Conservation (phyloP, 331 rosid species). For the Ulmus americana region DNA sequence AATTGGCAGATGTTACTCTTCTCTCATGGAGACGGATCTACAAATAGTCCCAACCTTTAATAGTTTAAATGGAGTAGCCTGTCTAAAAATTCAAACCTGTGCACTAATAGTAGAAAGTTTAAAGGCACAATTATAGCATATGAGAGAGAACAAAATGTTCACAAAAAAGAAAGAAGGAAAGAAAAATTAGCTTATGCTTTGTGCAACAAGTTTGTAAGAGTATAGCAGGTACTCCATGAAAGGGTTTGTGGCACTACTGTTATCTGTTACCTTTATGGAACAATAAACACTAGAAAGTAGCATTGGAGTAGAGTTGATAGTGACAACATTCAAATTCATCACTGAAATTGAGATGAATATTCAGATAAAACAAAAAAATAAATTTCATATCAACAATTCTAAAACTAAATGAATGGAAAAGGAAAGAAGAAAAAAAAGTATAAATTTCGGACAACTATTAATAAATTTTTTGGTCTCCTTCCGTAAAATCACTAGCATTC, state of each 20-base stretch:
- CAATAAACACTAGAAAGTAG: not conserved
- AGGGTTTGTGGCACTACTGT: not conserved
- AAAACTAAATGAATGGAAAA: not conserved
- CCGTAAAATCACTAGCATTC: not conserved
- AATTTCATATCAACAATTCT: too few relatives aligned
- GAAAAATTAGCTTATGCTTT: not conserved
- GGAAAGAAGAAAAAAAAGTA: not conserved
- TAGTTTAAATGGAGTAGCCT: not conserved
- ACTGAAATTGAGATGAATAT: not conserved
- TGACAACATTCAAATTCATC: not conserved
- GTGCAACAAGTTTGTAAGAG: not conserved
- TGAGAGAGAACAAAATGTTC: not conserved
- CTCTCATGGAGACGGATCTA: not conserved
- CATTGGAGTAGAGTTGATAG: not conserved
- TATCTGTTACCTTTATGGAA: not conserved
- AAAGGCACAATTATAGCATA: not conserved
- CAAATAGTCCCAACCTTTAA: not conserved
- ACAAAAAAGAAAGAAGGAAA: not conserved
- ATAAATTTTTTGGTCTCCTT: not conserved
- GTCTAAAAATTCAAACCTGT: not conserved
- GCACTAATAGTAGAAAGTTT: not conserved
- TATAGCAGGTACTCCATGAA: not conserved
- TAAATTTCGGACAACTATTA: too few relatives aligned
- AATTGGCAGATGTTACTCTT: not conserved
- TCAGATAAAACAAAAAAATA: not conserved